Evolutionary conservation across 192 early-diverging fungal genomes (phyloP), one percentile per base, ranked within the genome.

Genomic region (Coemansia sp.): DNA sequence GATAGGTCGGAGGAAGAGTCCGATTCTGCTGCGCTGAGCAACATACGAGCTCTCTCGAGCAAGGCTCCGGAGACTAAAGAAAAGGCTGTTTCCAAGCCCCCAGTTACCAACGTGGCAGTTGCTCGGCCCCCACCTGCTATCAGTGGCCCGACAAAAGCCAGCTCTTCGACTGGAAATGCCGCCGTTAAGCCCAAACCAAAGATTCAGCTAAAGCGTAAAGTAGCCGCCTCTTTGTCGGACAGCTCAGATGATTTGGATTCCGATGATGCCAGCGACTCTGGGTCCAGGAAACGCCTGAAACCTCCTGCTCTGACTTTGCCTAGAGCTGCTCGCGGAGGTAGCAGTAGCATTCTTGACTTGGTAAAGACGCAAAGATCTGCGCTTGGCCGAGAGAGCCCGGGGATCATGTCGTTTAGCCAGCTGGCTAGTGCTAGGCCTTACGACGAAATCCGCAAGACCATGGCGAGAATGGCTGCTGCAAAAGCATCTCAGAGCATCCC

Each of bases 361-460:
- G 77, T 61, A 2, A 67, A 50, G 50, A 57, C 26, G 35, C 69
- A 70, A 35, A 65, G 39, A 16, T 53, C 38, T 24, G 57, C 65
- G 35, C n/a, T 61, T 34, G 65, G 67, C 13, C 66, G 63, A 18
- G 65, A 74, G 14, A 67, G 76, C 20, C 38, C 63, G 1, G 46
- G 58, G 2, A 67, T 80, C 28, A 66, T 61, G 69, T 74, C 72
- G 33, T 74, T 80, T 37, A 71, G 68, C 35, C 72, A 80, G 66
- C 51, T 80, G 42, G 77, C 77, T 1, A 73, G 59, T 21, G 62
- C 65, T 5, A 80, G 66, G 40, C 77, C 77, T 5, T 80, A 74
- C 42, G 77, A 73, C 40, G 68, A 70, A 16, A 55, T 80, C 16
- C 71, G 77, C 62, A 80, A 80, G 66, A 66, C 60, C 23, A 68